Evolutionary conservation across 306 rosid species (phyloP).

Genomic region (Abrus precatorius): DNA sequence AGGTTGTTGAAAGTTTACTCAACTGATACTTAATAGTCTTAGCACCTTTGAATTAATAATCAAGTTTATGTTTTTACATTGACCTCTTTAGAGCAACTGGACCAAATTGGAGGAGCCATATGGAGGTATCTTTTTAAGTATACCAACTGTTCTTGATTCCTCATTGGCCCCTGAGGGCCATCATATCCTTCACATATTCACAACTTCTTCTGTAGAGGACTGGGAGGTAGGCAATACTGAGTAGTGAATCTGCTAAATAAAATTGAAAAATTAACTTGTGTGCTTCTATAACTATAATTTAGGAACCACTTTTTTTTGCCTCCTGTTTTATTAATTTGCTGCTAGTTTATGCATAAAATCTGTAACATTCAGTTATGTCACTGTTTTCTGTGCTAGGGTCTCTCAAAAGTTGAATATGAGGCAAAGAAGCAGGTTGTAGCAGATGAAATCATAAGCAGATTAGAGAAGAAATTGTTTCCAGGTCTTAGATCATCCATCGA

Average conservation of each 20-base stretch:
- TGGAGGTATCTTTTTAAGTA: conserved; percentile 93
- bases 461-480: conserved; percentile 87
- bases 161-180: conserved; percentile 89
- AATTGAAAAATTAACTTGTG: conserved; percentile 13
- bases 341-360: conserved; percentile 8
- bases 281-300: conserved; percentile 26
- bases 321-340: conserved; percentile 16
- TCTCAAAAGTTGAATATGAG: conserved; percentile 74
- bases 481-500: conserved; percentile 77
- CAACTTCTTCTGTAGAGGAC: conserved; percentile 91
- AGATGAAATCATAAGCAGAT: conserved; percentile 76
- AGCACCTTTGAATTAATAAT: conserved; percentile 35
- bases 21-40: conserved; percentile 33
- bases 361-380: conserved; percentile 29
- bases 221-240: conserved; percentile 74
- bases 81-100: conserved; percentile 72
- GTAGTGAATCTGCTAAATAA: conserved; percentile 31
- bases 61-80: conserved; percentile 12
- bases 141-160: conserved; percentile 93
- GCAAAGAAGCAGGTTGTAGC: conserved; percentile 90
- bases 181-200: conserved; percentile 94
- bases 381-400: conserved; percentile 65
- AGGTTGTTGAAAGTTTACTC: conserved; percentile 63
- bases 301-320: conserved; percentile 34
- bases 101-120: conserved; percentile 80